A percentile compares a stretch with the other conserved stretches of the same genome.
Conservation (phyloP, 2,329 filamentous ascomycete genomes). For the Podosphaera fusca region DNA sequence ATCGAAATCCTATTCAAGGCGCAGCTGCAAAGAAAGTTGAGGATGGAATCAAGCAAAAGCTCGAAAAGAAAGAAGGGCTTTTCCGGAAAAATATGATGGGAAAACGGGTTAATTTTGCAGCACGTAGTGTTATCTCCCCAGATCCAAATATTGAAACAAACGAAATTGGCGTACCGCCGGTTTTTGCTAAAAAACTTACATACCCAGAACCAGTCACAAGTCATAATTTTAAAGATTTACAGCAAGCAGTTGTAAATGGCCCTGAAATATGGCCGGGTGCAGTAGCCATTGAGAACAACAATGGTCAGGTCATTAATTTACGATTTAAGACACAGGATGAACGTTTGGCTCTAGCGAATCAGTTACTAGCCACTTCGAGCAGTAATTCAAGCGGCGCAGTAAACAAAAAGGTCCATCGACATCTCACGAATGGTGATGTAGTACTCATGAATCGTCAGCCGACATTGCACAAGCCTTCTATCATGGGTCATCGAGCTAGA, state of each 20-base stretch:
- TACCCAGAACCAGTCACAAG: slow-evolving; percentile 95
- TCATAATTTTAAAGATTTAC: slow-evolving; percentile 89
- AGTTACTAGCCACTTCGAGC: slow-evolving; percentile 66
- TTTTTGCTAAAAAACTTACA: slow-evolving; percentile 87
- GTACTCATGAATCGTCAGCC: slow-evolving; percentile 98
- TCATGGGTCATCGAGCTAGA: slow-evolving; percentile 90
- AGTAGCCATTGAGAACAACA: slow-evolving; percentile 84
- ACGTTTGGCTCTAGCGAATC: slow-evolving; percentile 71
- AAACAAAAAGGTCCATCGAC: slow-evolving; percentile 91
- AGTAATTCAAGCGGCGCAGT: slow-evolving; percentile 49
- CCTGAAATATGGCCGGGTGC: slow-evolving; percentile 86
- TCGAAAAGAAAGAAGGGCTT: slow-evolving; percentile 96
- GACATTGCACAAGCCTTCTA: slow-evolving; percentile 92
- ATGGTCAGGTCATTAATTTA: slow-evolving; percentile 72
- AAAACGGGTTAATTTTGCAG: slow-evolving; percentile 96
- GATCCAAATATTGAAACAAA: slow-evolving; percentile 98
- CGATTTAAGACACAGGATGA: slow-evolving; percentile 75
- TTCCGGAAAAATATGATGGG: slow-evolving; percentile 99
- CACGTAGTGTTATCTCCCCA: slow-evolving; percentile 90
- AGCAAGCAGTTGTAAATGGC: slow-evolving; percentile 89
- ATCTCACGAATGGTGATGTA: slow-evolving; percentile 88
- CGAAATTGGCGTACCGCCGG: slow-evolving; percentile 94
- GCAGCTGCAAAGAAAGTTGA: slow-evolving; percentile 56
- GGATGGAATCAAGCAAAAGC: slow-evolving; percentile 88
- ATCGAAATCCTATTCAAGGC: slow-evolving; percentile 63